Percentiles rank a stretch among this genome's conserved stretches.
Evolutionary conservation across 2,329 filamentous ascomycete species (phyloP).

Genomic region (Colletotrichum orchidophilum): DNA sequence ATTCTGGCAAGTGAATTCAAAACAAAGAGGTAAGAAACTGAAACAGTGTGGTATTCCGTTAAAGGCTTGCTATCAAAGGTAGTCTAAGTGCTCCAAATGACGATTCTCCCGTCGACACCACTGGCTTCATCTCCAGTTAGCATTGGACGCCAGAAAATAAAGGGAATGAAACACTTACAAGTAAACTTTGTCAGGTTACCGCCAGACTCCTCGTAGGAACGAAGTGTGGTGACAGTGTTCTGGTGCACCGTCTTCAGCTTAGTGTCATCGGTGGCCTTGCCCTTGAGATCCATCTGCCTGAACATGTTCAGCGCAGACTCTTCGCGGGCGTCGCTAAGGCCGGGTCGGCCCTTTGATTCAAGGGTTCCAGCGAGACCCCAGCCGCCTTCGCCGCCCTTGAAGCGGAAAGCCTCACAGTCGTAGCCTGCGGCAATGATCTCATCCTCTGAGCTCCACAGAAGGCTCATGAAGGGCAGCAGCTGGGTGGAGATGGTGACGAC

Average conservation of each 20-base stretch:
- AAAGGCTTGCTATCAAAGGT: conserved; percentile 27
- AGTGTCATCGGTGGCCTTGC: conserved; percentile 90
- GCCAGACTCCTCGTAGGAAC: conserved; percentile 75
- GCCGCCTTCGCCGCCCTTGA: conserved; percentile 79
- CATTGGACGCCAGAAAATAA: conserved; percentile 7
- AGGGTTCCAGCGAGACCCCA: conserved; percentile 88
- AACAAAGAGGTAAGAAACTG: not conserved
- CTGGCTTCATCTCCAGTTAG: conserved; percentile 65
- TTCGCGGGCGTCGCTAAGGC: conserved; percentile 73
- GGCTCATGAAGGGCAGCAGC: conserved; percentile 88
- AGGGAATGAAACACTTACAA: conserved; percentile 67
- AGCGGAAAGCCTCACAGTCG: conserved; percentile 88
- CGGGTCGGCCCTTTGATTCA: conserved; percentile 75
- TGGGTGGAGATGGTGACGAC: conserved; percentile 91
- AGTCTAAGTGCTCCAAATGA: conserved; percentile 76
- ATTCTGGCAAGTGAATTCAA: not conserved
- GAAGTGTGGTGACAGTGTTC: conserved; percentile 90
- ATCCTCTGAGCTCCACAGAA: conserved; percentile 90
- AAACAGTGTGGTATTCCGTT: conserved; percentile 25
- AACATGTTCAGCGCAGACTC: conserved; percentile 99
- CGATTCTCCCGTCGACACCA: conserved; percentile 83
- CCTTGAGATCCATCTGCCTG: conserved; percentile 97
- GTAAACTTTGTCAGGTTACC: conserved; percentile 81
- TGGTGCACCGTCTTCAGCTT: conserved; percentile 96
- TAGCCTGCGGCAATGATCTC: conserved; percentile 97